Evolutionary conservation across 192 early-diverging fungal genomes (phyloP).

Genomic region (Coemansia sp.): DNA sequence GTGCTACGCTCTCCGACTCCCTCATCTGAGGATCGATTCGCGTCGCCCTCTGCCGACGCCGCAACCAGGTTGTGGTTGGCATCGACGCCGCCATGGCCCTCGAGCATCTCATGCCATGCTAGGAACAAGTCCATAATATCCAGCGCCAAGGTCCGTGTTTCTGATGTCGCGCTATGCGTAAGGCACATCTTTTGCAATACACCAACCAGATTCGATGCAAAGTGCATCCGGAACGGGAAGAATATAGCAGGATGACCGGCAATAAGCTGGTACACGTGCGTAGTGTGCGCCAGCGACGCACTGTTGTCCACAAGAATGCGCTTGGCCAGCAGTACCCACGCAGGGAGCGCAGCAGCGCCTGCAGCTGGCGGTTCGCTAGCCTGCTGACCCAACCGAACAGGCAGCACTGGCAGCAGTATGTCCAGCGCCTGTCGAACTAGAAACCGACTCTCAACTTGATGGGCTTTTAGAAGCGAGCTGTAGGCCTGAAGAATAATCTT

Average conservation of each 20-base stretch:
- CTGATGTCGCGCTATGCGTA: slow-evolving; percentile 78
- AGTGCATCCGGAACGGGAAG: slow-evolving; percentile 85
- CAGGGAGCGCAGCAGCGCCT: slow-evolving; percentile 55
- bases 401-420: slow-evolving; percentile 87
- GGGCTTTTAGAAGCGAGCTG: slow-evolving; percentile 80
- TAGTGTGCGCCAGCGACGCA: slow-evolving; percentile 84
- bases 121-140: slow-evolving; percentile 90
- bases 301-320: slow-evolving; percentile 91
- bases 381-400: slow-evolving; percentile 69
- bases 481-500: slow-evolving; percentile 89
- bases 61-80: background rate
- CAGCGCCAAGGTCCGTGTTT: slow-evolving; percentile 81
- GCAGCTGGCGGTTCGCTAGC: slow-evolving; percentile 24
- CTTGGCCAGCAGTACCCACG: slow-evolving; percentile 86
- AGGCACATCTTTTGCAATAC: slow-evolving; percentile 86
- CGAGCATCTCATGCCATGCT: slow-evolving; percentile 80
- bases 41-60: background rate
- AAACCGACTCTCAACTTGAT: slow-evolving; percentile 83
- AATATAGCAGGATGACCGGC: slow-evolving; percentile 87
- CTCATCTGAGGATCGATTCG: background rate
- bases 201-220: slow-evolving; percentile 85
- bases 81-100: slow-evolving; percentile 23
- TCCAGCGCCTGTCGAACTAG: slow-evolving; percentile 94
- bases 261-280: slow-evolving; percentile 90
- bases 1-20: no score